Evolutionary conservation across 768 basidiomycete species (phyloP).

Genomic region (Rhizopogon sp.): DNA sequence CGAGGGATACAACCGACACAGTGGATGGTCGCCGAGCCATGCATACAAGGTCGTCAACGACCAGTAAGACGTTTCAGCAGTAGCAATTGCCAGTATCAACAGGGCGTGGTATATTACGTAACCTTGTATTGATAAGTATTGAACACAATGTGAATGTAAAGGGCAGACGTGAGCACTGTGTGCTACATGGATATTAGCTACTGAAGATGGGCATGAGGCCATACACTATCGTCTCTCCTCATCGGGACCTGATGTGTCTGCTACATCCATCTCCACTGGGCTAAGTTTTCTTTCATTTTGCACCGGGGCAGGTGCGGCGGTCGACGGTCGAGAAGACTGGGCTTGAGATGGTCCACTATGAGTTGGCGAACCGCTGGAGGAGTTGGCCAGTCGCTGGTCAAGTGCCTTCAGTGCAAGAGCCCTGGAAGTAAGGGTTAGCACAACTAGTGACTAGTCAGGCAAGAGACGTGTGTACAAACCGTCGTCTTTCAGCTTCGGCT

Average conservation of each 20-base stretch:
- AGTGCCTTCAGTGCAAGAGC: constrained; percentile 96
- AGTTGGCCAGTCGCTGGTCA: constrained; percentile 84
- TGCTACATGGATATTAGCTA: neutral
- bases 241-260: constrained; percentile 14
- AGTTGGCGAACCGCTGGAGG: constrained; percentile 26
- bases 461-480: constrained; percentile 43
- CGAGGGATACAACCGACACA: constrained; percentile 25
- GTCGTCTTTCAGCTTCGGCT: constrained; percentile 93
- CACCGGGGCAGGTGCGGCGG: constrained; percentile 25
- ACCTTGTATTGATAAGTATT: constrained; percentile 6
- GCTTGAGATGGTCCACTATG: constrained; percentile 25
- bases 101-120: constrained; percentile 16
- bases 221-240: constrained; percentile 18
- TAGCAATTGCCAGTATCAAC: neutral
- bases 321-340: constrained; percentile 22
- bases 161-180: neutral
- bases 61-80: neutral
- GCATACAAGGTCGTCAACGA: neutral
- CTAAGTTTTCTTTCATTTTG: constrained; percentile 25
- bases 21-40: constrained; percentile 39
- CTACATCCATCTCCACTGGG: constrained; percentile 14
- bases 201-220: constrained; percentile 5
- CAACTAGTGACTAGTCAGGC: neutral
- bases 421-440: constrained; percentile 36
- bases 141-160: neutral